phyloP scores from a whole-genome alignment of 164 flowering plant species.

The Berberis vulgaris region DNA sequence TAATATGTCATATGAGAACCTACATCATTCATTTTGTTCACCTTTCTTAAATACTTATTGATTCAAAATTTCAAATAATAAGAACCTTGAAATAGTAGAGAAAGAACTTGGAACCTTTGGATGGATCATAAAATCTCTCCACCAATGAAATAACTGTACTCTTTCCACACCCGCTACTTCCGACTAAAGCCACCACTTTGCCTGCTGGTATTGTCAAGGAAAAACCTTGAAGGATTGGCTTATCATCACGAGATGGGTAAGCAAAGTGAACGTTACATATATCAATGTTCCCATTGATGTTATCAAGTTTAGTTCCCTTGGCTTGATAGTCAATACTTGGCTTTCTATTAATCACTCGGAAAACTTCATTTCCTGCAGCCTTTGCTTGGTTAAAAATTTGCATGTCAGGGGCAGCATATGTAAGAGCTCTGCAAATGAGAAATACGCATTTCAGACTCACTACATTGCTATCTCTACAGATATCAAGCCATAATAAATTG shows the following conservation, averaged over 20 bases:
- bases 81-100: background rate
- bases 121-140: slow-evolving; percentile 56
- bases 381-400: slow-evolving; percentile 62
- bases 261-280: slow-evolving; percentile 37
- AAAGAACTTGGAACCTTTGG: slow-evolving; percentile 25
- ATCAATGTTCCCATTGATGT: slow-evolving; percentile 40
- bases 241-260: slow-evolving; percentile 54
- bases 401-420: slow-evolving; percentile 65
- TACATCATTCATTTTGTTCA: too few species aligned
- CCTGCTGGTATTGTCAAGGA: slow-evolving; percentile 61
- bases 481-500: too few species aligned
- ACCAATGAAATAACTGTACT: slow-evolving; percentile 58
- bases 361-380: slow-evolving; percentile 54
- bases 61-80: too few species aligned
- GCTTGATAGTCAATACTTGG: slow-evolving; percentile 25
- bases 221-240: slow-evolving; percentile 43
- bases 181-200: slow-evolving; percentile 62
- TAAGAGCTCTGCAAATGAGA: slow-evolving; percentile 45
- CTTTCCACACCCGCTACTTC: slow-evolving; percentile 74
- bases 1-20: background rate
- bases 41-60: too few species aligned
- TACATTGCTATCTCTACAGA: background rate
- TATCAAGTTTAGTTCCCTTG: slow-evolving; percentile 24
- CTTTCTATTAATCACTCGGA: slow-evolving; percentile 44
- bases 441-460: background rate